Conservation (phyloP, 805 yeast genomes). For the Candida sonorensis region DNA sequence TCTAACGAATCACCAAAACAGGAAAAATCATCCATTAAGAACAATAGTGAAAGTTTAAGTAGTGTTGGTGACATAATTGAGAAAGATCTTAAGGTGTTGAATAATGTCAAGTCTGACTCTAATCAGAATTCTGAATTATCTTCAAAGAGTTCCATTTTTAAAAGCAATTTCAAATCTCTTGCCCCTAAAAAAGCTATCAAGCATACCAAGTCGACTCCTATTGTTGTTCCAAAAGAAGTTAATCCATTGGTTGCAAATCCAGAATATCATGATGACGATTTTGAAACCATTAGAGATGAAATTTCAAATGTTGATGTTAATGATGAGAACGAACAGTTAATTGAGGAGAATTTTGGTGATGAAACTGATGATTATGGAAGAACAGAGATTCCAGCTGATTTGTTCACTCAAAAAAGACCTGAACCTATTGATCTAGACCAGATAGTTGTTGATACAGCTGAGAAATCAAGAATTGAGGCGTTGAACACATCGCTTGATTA, state of each 20-base stretch:
- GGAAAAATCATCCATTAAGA: neutral
- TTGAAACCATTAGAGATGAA: conserved; percentile 15
- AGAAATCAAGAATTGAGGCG: conserved; percentile 10
- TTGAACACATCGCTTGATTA: conserved; percentile 34
- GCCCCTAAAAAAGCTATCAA: no score
- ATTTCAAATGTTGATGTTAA: conserved; percentile 13
- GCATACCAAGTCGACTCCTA: neutral
- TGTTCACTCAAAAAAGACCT: neutral
- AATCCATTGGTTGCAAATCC: conserved; percentile 14
- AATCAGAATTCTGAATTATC: no score
- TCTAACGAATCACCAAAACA: no score
- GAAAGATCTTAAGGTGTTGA: neutral
- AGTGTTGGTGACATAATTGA: conserved; percentile 1
- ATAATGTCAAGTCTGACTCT: neutral
- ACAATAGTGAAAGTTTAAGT: no score
- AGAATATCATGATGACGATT: conserved; percentile 14
- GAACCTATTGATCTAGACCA: neutral
- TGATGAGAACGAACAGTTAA: conserved; percentile 11
- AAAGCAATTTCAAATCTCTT: neutral
- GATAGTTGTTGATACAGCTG: no score
- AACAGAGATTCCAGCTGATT: conserved; percentile 1
- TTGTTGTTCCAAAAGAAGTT: conserved; percentile 10
- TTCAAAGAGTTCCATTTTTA: neutral
- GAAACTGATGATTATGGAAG: conserved; percentile 6
- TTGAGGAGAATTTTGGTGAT: conserved; percentile 9